Base-by-base conservation (phyloP, 2,329 filamentous ascomycete species). In the Sporothrix euskadiensis region DNA sequence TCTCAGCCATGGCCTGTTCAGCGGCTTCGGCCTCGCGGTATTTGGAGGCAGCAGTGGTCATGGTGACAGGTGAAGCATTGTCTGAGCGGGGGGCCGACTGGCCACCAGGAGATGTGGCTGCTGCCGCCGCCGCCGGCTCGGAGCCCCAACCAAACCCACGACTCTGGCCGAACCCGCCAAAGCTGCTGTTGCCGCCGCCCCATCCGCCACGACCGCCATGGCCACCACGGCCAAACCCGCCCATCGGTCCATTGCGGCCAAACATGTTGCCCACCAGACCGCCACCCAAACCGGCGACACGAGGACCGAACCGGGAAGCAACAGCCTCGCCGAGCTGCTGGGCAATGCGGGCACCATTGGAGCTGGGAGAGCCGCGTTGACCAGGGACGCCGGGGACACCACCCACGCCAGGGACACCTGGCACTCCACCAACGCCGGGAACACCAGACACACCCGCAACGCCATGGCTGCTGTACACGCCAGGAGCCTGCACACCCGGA, bases 21-120 rank as follows among this genome's bases (percentile, higher is more conserved):
- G 85, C 77, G 0, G 77, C 78, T 47, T 81, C 80, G 0, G 80
- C 81, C 0, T 77, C 78, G 0, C 77, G 77, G 77, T 85, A 83
- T 77, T 71, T 83, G 49, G 78, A 80, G 19, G 78, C 78, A n/a
- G 69, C 35, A 1, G 59, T 35, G 22, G 72, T 47, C 22, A 52
- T n/a, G 9, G 49, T 44, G 12, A 9, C 7, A 32, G 69, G 41
- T 2, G 35, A 70, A 32, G 4, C 10, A 7, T 41, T 39, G 49
- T 5, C 30, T 12, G 35, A 66, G 3, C 12, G 22, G 3, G 4
- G 44, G n/a, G 41, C 22, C 8, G 41, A 22, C 3, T n/a, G 8
- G n/a, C 35, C 61, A 3, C 35, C 61, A 9, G 61, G 61, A 49
- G 44, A 16, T 19, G 44, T 49, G n/a, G 6, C 16, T 16, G 6